These are phyloP conservation scores for Magnolia kwangsiensis DNA, from an alignment of 164 flowering plant genomes.

Conservation along the genomic window DNA sequence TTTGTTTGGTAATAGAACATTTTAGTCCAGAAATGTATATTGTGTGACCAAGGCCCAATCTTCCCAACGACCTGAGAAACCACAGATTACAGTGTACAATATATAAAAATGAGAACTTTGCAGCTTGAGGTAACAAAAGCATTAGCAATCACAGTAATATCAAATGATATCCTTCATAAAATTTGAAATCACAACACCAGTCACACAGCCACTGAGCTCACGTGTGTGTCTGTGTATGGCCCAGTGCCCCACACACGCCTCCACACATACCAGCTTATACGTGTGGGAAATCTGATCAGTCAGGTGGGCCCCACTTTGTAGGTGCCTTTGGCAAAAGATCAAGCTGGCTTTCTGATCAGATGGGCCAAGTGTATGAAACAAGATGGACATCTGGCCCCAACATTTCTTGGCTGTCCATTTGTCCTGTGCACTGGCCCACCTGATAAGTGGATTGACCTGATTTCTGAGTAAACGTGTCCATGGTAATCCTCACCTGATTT, in stretches of 20 bases:
- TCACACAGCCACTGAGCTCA: not conserved
- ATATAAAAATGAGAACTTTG: not conserved
- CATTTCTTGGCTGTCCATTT: not conserved
- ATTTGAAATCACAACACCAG: not conserved
- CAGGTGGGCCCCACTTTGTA: not conserved
- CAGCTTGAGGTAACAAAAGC: not conserved
- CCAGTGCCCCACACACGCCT: not conserved
- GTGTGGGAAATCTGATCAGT: not conserved
- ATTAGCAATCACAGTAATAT: not conserved
- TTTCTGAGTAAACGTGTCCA: not conserved
- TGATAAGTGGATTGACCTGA: not conserved
- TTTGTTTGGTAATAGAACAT: conserved; percentile 46
- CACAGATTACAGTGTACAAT: not conserved
- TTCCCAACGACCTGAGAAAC: conserved; percentile 78
- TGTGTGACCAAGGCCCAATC: conserved; percentile 72
- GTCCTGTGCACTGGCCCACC: not conserved
- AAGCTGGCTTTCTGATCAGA: not conserved
- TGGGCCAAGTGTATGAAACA: not conserved
- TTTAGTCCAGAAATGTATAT: conserved; percentile 74
- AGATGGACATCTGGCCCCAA: not conserved
- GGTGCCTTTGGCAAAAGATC: not conserved
- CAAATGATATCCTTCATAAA: not conserved
- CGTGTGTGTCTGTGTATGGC: not conserved
- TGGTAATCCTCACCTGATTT: not conserved
- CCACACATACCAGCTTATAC: not conserved